Evolutionary conservation across 306 rosid species (phyloP), one percentile per base, ranked within the genome.

Genomic region (Cyclanthera cordifolia): DNA sequence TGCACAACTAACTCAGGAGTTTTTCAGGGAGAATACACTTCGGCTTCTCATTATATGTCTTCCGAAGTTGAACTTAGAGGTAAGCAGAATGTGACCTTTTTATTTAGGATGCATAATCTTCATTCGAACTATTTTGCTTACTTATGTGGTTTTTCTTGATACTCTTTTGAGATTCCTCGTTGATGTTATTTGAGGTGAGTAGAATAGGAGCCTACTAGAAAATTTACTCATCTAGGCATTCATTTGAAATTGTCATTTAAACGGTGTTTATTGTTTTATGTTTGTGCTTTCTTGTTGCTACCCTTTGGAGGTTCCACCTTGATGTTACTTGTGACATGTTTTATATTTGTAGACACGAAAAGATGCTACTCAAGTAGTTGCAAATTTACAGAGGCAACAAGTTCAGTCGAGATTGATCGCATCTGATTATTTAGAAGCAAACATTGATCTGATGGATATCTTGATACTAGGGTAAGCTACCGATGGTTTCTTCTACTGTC

Each of bases 341-440:
- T 74, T 30, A 34, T 52, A 54, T 71, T 56, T 76, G 77, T 86
- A 92, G 98, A 85, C 94, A 60, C 84, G 99, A 53, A 93, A 93
- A 73, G 99, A 93, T 75, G 99, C 95, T 61, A 93, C 95, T 57
- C 99, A 93, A 83, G 87, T 93, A 70, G 96, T 93, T 80, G 99
- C 99, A 59, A 93, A 93, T 83, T 85, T 93, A 66, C 99, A 93
- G 74, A 86, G 99, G 82, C 99, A 93, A 70, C 95, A 85, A 58
- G 96, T 93, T 82, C 88, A 86, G 23, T 93, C 90, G 63, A 89
- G 82, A 80, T 78, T 93, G 87, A 87, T 93, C 71, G 94, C 99
- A 23, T 93, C 96, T 64, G 96, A 93, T 83, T 90, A 86, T 82
- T 84, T 93, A 89, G 96, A 84, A 79, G 78, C 81, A 53, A 93